These are phyloP conservation scores for Paramecium sexaurelia DNA, from an alignment of 73 alveolate species.

Conservation along the genomic window DNA sequence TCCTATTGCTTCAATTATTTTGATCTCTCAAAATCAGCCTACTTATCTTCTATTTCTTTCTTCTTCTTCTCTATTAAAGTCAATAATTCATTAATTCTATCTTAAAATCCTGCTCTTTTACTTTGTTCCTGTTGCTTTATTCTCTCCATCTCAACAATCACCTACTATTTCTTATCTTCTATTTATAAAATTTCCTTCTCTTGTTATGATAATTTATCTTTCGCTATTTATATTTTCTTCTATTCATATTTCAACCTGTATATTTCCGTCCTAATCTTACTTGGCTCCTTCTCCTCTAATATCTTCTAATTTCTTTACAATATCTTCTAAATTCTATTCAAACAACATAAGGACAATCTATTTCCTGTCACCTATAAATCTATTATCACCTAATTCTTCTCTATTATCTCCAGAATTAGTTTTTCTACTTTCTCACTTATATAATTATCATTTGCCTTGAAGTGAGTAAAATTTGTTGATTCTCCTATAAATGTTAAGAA, in stretches of 20 bases:
- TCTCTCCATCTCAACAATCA: slow-evolving; percentile 82
- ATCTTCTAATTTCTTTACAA: slow-evolving; percentile 79
- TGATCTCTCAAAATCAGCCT: slow-evolving; percentile 56
- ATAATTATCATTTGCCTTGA: slow-evolving; percentile 94
- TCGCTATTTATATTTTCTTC: slow-evolving; percentile 89
- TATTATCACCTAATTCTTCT: slow-evolving; percentile 86
- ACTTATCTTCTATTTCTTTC: slow-evolving; percentile 72
- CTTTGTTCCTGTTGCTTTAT: slow-evolving; percentile 80
- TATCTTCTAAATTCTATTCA: slow-evolving; percentile 85
- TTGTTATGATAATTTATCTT: slow-evolving; percentile 79
- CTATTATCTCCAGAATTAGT: slow-evolving; percentile 88
- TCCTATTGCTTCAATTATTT: slow-evolving; percentile 4
- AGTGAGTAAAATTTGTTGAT: slow-evolving; percentile 81
- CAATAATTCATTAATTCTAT: slow-evolving; percentile 80
- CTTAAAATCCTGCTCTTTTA: slow-evolving; percentile 81
- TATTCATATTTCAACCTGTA: slow-evolving; percentile 93
- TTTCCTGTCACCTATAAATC: slow-evolving; percentile 91
- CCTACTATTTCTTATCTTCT: slow-evolving; percentile 79
- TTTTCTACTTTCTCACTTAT: slow-evolving; percentile 95
- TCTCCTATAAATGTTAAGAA: slow-evolving; percentile 83
- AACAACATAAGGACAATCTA: slow-evolving; percentile 92
- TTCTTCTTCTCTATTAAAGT: slow-evolving; percentile 81
- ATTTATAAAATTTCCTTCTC: slow-evolving; percentile 84
- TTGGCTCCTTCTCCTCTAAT: slow-evolving; percentile 91
- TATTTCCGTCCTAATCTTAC: slow-evolving; percentile 89